Evolutionary conservation across 257 asterid genomes (phyloP), one percentile per base, ranked within the genome.

Genomic region (Vinca minor): DNA sequence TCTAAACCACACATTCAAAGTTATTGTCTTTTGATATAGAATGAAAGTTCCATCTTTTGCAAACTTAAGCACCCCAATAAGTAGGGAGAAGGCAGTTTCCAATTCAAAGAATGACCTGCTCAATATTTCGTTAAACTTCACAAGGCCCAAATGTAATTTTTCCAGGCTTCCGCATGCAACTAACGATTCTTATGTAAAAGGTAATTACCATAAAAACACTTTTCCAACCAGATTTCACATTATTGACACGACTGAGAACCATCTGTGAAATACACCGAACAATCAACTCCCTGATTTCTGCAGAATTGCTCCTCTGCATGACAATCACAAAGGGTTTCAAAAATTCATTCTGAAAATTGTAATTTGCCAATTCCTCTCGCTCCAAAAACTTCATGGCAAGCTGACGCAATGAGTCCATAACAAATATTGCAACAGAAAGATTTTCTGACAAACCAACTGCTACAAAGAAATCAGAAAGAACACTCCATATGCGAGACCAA

Each of bases 141-240:
- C 15, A 28, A 60, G 35, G 23, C 36, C 10, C 0, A 14, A 25
- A 44, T 42, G 9, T 39, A 26, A 42, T 44, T 34, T 8, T 39
- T 18, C n/a, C 49, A 54, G 26, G 36, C 61, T 50, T 15, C n/a
- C 50, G 61, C 49, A 34, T 18, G 11, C 36, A 36, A 26, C 50
- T 20, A 12, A 50, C 4, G 53, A 38, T 32, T n/a, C 25, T n/a
- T 45, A n/a, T 9, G 21, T 62, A 67, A 59, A 31, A 42, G 48
- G 69, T 45, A 52, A 36, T 82, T 85, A 93, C 98, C 98, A 78
- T 83, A 82, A 93, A 93, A 66, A 93, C 98, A 71, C 98, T 93
- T 88, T 89, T 93, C 98, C 98, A 93, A 68, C 98, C 97, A 66
- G 98, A 93, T 81, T 93, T 93, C 73, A 93, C 84, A 73, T 93